Percentiles rank a stretch among this genome's conserved stretches.
Conservation (phyloP, 257 asterid species). For the Eucommia ulmoides region DNA sequence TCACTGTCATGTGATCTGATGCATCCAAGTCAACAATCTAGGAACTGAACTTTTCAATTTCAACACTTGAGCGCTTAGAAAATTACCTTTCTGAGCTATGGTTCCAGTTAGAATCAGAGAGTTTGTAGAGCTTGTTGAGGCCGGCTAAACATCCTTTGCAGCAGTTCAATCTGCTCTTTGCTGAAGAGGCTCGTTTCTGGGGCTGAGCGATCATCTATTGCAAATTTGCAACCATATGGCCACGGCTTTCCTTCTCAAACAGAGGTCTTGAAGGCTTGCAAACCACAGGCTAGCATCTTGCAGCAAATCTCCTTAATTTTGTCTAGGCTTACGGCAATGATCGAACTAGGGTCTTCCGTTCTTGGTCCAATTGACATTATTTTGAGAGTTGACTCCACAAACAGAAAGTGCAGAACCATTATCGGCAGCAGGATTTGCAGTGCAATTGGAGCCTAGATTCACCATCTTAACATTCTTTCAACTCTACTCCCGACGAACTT, state of each 20-base stretch:
- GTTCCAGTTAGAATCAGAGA: not conserved
- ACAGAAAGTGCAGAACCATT: too few relatives aligned
- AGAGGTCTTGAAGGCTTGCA: not conserved
- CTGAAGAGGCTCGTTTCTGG: not conserved
- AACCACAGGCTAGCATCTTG: not conserved
- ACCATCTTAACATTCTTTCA: not conserved
- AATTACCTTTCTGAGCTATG: conserved; percentile 3
- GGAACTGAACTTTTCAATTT: not conserved
- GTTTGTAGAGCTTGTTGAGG: not conserved
- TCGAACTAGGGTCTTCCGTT: not conserved
- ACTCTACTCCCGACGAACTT: not conserved
- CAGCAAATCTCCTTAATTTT: not conserved
- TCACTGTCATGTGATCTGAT: conserved; percentile 2
- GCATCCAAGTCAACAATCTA: conserved; percentile 3
- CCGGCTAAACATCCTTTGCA: not conserved
- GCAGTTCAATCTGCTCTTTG: not conserved
- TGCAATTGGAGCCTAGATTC: not conserved
- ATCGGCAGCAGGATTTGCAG: too few relatives aligned
- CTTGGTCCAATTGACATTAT: not conserved
- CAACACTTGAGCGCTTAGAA: not conserved
- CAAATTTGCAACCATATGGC: too few relatives aligned
- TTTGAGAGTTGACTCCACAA: too few relatives aligned
- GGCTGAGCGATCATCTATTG: too few relatives aligned
- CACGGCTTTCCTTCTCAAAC: not conserved
- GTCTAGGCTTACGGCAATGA: not conserved